phyloP scores from a whole-genome alignment of 106 monocot species.

The Dendrobium chrysotoxum region DNA sequence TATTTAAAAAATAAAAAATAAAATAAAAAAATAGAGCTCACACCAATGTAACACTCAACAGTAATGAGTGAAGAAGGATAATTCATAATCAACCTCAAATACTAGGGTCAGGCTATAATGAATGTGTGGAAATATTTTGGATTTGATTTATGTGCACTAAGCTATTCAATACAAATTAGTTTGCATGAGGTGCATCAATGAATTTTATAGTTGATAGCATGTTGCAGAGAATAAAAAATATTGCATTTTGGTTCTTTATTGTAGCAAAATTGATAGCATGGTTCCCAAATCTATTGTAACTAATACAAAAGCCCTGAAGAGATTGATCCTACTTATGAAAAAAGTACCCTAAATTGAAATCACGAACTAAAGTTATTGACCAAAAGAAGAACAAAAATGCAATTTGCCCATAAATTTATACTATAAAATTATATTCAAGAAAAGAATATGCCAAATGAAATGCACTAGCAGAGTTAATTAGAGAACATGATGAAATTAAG shows the following conservation, averaged over 20 bases:
- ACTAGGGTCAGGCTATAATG: neutral
- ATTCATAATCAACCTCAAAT: neutral
- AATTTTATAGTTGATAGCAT: neutral
- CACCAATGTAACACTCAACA: neutral
- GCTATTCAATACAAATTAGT: neutral
- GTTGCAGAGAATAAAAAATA: neutral
- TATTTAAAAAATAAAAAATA: no score
- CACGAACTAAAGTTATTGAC: neutral
- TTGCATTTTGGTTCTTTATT: neutral
- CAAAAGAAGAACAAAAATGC: neutral
- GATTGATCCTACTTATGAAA: neutral
- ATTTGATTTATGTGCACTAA: neutral
- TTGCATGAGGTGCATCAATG: neutral
- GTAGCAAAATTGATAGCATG: no score
- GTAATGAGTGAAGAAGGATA: neutral
- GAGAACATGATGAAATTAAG: neutral
- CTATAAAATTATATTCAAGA: neutral
- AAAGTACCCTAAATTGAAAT: neutral
- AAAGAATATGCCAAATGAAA: no score
- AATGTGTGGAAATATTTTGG: neutral
- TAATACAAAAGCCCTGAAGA: no score
- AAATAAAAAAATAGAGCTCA: neutral
- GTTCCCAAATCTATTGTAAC: no score
- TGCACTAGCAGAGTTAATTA: no score
- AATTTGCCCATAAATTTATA: neutral